Conservation (phyloP, 768 basidiomycete genomes). For the Hygrocybe punicea region DNA sequence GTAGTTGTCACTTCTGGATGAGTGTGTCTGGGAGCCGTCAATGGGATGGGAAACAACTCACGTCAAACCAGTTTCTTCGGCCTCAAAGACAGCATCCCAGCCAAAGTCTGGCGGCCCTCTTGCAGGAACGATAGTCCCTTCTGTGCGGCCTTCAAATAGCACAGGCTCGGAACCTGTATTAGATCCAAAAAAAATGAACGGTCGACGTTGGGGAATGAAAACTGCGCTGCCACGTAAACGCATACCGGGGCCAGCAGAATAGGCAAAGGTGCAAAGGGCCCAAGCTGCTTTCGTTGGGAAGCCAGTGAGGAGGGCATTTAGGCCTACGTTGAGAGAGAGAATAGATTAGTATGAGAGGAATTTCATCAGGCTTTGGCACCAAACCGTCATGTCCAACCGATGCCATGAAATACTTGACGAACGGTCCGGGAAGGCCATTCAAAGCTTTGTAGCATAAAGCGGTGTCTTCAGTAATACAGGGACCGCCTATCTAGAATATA, state of each 20-base stretch:
- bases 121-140: conserved; percentile 85
- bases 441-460: conserved; percentile 89
- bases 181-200: neutral
- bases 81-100: conserved; percentile 88
- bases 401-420: conserved; percentile 90
- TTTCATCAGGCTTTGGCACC: neutral
- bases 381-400: conserved; percentile 75
- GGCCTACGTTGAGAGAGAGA: conserved; percentile 33
- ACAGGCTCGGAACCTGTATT: conserved; percentile 60
- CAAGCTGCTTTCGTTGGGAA: conserved; percentile 79
- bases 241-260: conserved; percentile 73
- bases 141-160: conserved; percentile 75
- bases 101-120: conserved; percentile 79
- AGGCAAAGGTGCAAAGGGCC: conserved; percentile 95
- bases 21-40: neutral
- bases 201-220: neutral
- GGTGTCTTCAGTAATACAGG: conserved; percentile 84
- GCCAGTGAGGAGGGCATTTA: conserved; percentile 76
- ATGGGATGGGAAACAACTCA: conserved; percentile 30
- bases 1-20: neutral
- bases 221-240: conserved; percentile 20
- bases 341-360: neutral
- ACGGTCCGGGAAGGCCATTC: conserved; percentile 90
- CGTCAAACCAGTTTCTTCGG: conserved; percentile 73
- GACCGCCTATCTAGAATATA: conserved; percentile 40